phyloP scores from a whole-genome alignment of 345 rosid species.

The Euphorbia peplus region DNA sequence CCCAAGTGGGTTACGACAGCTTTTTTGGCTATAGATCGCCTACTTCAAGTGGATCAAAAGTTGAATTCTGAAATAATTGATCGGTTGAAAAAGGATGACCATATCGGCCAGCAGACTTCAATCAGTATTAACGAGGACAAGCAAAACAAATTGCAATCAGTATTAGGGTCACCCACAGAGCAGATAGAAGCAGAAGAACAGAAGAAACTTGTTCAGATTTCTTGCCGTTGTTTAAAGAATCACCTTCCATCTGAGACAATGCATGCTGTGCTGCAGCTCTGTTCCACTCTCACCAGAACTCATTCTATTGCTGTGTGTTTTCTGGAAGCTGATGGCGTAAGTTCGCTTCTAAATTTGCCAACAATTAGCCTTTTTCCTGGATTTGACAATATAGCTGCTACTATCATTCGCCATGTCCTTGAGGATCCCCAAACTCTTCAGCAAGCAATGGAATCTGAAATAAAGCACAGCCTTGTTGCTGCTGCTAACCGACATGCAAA shows the following conservation, averaged over 20 bases:
- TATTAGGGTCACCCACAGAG: slow-evolving; percentile 44
- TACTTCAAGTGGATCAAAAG: slow-evolving; percentile 79
- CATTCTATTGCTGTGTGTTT: slow-evolving; percentile 80
- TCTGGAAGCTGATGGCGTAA: slow-evolving; percentile 81
- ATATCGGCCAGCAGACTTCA: slow-evolving; percentile 39
- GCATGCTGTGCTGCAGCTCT: slow-evolving; percentile 91
- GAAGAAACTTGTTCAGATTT: slow-evolving; percentile 80
- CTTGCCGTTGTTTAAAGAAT: slow-evolving; percentile 69
- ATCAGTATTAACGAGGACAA: slow-evolving; percentile 65
- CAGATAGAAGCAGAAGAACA: slow-evolving; percentile 57
- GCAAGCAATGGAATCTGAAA: slow-evolving; percentile 98
- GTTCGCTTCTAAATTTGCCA: slow-evolving; percentile 78
- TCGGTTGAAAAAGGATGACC: slow-evolving; percentile 52
- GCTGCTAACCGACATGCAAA: slow-evolving; percentile 78
- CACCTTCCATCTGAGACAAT: slow-evolving; percentile 85
- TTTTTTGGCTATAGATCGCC: slow-evolving; percentile 90
- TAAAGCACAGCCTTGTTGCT: slow-evolving; percentile 70
- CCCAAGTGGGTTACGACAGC: slow-evolving; percentile 95
- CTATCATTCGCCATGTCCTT: slow-evolving; percentile 81
- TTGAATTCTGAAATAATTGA: slow-evolving; percentile 71
- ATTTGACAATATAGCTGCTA: slow-evolving; percentile 80
- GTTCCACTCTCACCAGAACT: slow-evolving; percentile 76
- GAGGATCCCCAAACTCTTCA: slow-evolving; percentile 97
- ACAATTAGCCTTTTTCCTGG: slow-evolving; percentile 85
- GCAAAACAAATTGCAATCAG: slow-evolving; percentile 55